Percentiles rank a stretch among this genome's conserved stretches.
Evolutionary conservation across 441 rosid genomes (phyloP).

Genomic region (Adansonia madagascariensis): DNA sequence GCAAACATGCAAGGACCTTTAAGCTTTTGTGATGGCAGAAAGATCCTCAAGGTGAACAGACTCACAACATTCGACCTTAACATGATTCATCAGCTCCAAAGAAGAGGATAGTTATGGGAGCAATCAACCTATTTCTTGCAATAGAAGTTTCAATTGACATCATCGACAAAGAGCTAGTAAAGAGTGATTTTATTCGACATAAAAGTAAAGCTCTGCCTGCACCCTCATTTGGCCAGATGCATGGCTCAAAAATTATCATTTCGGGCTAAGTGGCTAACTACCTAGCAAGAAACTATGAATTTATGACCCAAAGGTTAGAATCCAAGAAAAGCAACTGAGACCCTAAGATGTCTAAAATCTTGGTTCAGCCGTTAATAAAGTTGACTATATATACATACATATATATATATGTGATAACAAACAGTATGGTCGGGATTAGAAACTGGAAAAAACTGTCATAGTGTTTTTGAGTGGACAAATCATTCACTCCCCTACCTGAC

Average conservation of each 20-base stretch:
- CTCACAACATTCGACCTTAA: not conserved
- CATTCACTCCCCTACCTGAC: not conserved
- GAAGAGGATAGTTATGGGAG: not conserved
- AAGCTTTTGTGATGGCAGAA: not conserved
- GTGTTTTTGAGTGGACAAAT: not conserved
- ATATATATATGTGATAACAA: not conserved
- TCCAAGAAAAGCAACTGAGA: constrained; percentile 4
- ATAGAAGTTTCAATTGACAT: not conserved
- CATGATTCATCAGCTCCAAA: not conserved
- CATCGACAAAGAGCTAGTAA: too few relatives aligned
- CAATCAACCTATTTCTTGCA: constrained; percentile 9
- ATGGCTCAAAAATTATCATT: constrained; percentile 3
- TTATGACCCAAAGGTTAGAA: not conserved
- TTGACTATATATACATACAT: not conserved
- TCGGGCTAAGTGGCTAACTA: not conserved
- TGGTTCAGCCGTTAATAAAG: not conserved
- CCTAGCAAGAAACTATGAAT: not conserved
- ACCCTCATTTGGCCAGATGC: not conserved
- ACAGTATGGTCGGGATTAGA: not conserved
- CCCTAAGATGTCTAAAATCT: not conserved
- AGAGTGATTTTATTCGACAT: too few relatives aligned
- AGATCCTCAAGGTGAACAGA: not conserved
- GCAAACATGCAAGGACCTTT: not conserved
- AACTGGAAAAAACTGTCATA: not conserved
- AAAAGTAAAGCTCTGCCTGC: not conserved